Conservation (phyloP, 805 yeast species). For the Candida berthetii region DNA sequence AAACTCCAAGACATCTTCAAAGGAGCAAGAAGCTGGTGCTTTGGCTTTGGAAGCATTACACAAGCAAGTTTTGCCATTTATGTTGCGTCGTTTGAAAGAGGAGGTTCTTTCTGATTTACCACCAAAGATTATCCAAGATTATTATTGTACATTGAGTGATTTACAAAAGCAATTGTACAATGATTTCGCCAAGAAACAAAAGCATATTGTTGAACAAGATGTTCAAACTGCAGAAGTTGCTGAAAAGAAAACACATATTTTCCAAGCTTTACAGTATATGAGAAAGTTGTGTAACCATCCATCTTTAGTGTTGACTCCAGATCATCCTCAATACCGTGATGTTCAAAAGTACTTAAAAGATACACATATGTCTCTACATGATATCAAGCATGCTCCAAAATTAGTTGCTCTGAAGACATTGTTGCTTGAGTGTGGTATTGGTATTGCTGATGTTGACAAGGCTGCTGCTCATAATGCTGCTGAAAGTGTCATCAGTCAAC, state of each 20-base stretch:
- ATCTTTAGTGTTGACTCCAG: conserved; percentile 73
- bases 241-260: conserved; percentile 80
- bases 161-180: conserved; percentile 82
- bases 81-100: conserved; percentile 92
- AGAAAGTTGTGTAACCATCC: conserved; percentile 97
- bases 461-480: conserved; percentile 29
- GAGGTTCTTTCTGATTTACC: conserved; percentile 95
- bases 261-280: conserved; percentile 97
- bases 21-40: conserved; percentile 96
- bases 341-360: conserved; percentile 55
- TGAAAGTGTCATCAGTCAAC: conserved; percentile 76
- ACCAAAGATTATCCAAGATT: conserved; percentile 97
- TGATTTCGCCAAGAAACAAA: conserved; percentile 85
- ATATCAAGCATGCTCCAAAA: conserved; percentile 87
- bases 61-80: conserved; percentile 93
- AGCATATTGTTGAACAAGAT: conserved; percentile 61
- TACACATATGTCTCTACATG: conserved; percentile 56
- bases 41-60: conserved; percentile 93
- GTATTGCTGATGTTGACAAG: conserved; percentile 30
- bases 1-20: conserved; percentile 80
- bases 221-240: conserved; percentile 39
- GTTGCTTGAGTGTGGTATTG: conserved; percentile 87
- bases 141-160: conserved; percentile 92
- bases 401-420: conserved; percentile 74
- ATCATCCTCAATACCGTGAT: conserved; percentile 75